phyloP scores from a whole-genome alignment of 1,284 basidiomycete genomes.

The Ganoderma meredithae region DNA sequence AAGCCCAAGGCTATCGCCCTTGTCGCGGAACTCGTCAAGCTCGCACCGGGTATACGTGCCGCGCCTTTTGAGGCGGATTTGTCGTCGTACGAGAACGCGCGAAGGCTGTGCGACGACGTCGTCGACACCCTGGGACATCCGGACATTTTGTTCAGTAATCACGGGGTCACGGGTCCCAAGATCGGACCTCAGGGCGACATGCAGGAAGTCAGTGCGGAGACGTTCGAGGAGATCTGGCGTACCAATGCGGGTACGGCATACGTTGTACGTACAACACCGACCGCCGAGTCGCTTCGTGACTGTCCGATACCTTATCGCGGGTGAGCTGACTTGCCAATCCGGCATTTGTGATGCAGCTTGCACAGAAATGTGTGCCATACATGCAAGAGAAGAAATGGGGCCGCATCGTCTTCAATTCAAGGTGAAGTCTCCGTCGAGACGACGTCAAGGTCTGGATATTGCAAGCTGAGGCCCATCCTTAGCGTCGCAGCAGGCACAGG shows the following conservation, averaged over 20 bases:
- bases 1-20: conserved; percentile 47
- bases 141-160: conserved; percentile 61
- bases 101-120: conserved; percentile 51
- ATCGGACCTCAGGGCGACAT: conserved; percentile 57
- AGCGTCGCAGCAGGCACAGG: conserved; percentile 53
- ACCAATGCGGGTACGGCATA: conserved; percentile 55
- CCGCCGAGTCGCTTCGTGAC: not conserved
- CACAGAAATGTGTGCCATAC: conserved; percentile 57
- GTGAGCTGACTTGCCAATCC: not conserved
- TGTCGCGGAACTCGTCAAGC: conserved; percentile 44
- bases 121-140: conserved; percentile 53
- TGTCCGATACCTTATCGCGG: not conserved
- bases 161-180: conserved; percentile 50
- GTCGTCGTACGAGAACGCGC: conserved; percentile 52
- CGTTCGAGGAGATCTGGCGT: conserved; percentile 58
- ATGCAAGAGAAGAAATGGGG: conserved; percentile 60
- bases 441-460: not conserved
- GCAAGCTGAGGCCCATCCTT: not conserved
- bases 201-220: conserved; percentile 50
- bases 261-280: conserved; percentile 41
- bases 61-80: conserved; percentile 56
- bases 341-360: conserved; percentile 44
- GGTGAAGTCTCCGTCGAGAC: conserved; percentile 39
- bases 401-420: conserved; percentile 58
- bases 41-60: conserved; percentile 45